Base-by-base conservation (phyloP, 805 yeast species). In the Ogataea corticis region DNA sequence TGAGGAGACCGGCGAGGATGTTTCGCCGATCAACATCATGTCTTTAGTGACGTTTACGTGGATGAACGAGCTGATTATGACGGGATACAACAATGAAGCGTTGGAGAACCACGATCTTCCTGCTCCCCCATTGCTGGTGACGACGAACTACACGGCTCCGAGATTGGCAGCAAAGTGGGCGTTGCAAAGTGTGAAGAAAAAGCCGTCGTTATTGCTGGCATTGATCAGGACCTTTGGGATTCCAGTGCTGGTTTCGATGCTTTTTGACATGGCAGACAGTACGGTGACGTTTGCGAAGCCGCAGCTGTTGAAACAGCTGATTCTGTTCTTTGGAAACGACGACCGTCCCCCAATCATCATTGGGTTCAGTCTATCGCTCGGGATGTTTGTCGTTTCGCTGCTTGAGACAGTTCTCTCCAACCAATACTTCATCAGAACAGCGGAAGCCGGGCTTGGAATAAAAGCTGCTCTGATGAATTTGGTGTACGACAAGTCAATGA, bases 1-100 rank as follows among this genome's bases (percentile, higher is more conserved):
- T 48, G 57, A 65, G 7, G 63, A 54, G 10, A 45, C 62, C 6
- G 69, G 66, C 19, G 38, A 71, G 30, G 51, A 51, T 32, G 28
- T 52, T 2, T 36, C 54, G 3, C 46, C 49, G 2, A 62, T 89
- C 11, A 83, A 91, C 61, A 69, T 90, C 13, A 79, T 92, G 51
- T 84, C 96, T 2, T 72, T 78, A 42, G 70, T 92, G 41, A 83
- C 96, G 0, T 92, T 94, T 63, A 69, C 82, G 21, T 94, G 99
- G 98, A 88, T 94, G 96, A 82, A 89, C 16, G 81, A 77, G 1
- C 69, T 94, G 57, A 88, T 94, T 83, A 77, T 70, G 54, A 79
- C 79, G 42, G 98, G 98, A 1, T 68, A 68, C 38, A 51, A 53
- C 14, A 70, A 68, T 27, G 54, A 60, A 18, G 56, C 61, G 3